A percentile compares a stretch with the other conserved stretches of the same genome.
Conservation (phyloP, 345 rosid species). For the Sonneratia alba region DNA sequence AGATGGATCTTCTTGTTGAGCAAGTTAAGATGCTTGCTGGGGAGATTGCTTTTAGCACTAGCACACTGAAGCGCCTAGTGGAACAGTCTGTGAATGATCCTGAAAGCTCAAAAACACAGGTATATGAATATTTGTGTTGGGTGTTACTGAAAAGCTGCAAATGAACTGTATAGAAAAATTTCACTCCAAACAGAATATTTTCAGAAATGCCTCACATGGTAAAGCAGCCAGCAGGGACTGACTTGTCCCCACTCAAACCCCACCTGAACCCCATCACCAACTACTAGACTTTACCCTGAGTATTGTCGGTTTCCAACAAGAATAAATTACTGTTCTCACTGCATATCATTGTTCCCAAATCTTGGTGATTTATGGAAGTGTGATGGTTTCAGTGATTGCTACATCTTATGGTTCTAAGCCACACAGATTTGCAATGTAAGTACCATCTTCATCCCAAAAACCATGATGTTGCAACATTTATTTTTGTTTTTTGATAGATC, state of each 20-base stretch:
- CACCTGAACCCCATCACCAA: not conserved
- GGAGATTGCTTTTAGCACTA: constrained; percentile 86
- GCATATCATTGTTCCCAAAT: not conserved
- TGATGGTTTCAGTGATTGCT: not conserved
- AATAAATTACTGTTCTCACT: not conserved
- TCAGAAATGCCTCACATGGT: not conserved
- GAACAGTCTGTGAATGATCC: constrained; percentile 90
- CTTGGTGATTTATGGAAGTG: not conserved
- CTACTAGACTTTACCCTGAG: not conserved
- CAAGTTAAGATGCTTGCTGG: constrained; percentile 99
- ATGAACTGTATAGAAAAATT: not conserved
- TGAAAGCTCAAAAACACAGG: constrained; percentile 71
- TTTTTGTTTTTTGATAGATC: constrained; percentile 28
- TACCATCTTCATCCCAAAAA: not conserved
- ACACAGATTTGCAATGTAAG: no score
- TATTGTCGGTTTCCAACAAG: not conserved
- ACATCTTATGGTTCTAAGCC: not conserved
- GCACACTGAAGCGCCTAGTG: constrained; percentile 88
- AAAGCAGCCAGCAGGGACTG: not conserved
- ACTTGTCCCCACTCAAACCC: not conserved
- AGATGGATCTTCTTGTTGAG: constrained; percentile 94
- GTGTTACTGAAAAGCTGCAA: not conserved
- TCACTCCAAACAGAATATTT: not conserved
- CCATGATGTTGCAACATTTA: constrained; percentile 1
- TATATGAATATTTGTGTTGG: constrained; percentile 9